Evolutionary conservation across 1,139 yeast genomes (phyloP), one percentile per base, ranked within the genome.

Genomic region (Kodamaea ohmeri): DNA sequence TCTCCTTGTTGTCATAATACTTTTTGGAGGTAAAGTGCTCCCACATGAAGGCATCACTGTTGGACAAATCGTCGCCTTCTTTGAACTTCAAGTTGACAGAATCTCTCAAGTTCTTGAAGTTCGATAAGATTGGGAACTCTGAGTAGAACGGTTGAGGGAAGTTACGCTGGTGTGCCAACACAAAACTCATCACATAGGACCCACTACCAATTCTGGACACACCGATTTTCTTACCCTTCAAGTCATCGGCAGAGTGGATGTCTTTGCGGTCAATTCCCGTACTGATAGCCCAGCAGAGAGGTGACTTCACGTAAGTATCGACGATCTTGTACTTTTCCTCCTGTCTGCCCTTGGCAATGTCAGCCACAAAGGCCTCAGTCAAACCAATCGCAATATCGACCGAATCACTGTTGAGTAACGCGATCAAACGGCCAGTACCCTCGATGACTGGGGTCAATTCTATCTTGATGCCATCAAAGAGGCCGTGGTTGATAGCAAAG

Each of bases 11-110:
- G 53, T 87, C 96, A 56, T 85, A 87, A 63, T 86, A 89, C 58
- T 77, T 80, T 55, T 88, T 89, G 32, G 90, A 78, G 4, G 97
- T 89, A 65, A 88, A 89, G 58, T 85, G 77, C 54, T 89, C 97
- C 97, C 97, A 89, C 95, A 89, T 85, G 61, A 89, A 89, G 1
- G 94, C 95, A 56, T 89, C 97, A 34, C 84, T 71, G 16, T 69
- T 60, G 25, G 63, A 58, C 32, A 64, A 63, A 20, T 41, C 40
- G 17, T 40, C 39, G 15, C 16, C 37, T 15, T 28, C 34, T 4
- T 24, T 19, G 8, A 63, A 71, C 42, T 63, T 65, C 46, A 64
- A 63, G 60, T 87, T 87, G 28, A 88, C 97, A 2, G 90, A 81
- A 43, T 78, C 87, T 45, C 97, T 72, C 51, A 89, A 71, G 53